Conservation (phyloP, 2,329 filamentous ascomycete species). For the Blastomyces parvus region DNA sequence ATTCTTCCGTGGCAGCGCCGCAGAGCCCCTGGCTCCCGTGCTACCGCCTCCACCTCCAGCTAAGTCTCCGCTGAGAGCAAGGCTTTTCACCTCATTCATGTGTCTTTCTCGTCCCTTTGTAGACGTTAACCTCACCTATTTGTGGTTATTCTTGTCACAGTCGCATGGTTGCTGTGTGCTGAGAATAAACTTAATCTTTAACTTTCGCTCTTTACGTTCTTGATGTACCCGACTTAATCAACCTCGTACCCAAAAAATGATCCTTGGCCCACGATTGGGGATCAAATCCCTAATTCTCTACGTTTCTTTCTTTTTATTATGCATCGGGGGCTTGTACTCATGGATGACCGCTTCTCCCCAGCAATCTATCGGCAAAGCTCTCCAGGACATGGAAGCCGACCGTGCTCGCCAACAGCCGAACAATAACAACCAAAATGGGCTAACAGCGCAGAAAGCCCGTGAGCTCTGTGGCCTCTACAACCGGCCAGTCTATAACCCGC, state of each 20-base stretch:
- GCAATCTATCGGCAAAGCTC: background rate
- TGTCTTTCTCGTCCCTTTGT: background rate
- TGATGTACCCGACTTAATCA: background rate
- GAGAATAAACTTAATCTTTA: background rate
- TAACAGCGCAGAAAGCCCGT: slow-evolving; percentile 1
- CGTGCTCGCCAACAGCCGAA: background rate
- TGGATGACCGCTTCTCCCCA: background rate
- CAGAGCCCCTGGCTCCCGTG: background rate
- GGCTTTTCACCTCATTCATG: background rate
- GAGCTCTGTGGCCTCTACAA: slow-evolving; percentile 3
- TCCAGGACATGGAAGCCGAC: background rate
- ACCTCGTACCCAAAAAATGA: background rate
- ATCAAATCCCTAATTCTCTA: background rate
- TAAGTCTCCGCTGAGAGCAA: background rate
- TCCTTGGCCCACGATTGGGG: background rate
- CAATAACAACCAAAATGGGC: background rate
- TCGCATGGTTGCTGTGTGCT: background rate
- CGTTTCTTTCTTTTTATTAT: background rate
- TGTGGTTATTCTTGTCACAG: background rate
- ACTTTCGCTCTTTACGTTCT: background rate
- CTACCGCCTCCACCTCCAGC: no score
- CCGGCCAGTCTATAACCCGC: background rate
- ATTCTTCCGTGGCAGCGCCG: no score
- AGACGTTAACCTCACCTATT: background rate
- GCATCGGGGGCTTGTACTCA: background rate